Conservation (phyloP, 208 protist genomes). For the Leishmania braziliensis region DNA sequence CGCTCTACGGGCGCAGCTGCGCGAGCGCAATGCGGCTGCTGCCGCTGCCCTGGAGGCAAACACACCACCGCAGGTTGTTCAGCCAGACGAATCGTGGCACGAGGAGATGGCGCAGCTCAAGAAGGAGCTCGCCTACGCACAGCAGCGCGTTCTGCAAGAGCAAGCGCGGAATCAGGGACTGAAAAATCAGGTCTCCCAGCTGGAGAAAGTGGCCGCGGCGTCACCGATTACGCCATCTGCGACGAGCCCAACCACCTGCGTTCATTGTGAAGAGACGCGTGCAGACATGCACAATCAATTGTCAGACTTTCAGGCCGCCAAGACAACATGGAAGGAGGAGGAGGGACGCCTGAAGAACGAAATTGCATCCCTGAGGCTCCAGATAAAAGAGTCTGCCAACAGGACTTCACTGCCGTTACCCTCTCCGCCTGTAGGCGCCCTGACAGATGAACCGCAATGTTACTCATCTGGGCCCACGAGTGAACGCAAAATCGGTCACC, state of each 20-base stretch:
- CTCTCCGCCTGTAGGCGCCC: background rate
- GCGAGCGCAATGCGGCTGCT: constrained; percentile 12
- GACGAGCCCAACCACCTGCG: background rate
- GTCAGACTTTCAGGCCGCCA: constrained; percentile 12
- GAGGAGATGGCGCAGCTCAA: constrained; percentile 45
- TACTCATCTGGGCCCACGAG: constrained; percentile 6
- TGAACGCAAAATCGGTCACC: constrained; percentile 37
- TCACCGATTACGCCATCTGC: constrained; percentile 10
- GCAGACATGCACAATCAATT: constrained; percentile 26
- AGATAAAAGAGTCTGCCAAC: constrained; percentile 7
- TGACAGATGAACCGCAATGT: background rate
- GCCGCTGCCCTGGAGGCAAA: background rate
- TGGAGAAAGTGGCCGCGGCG: constrained; percentile 30
- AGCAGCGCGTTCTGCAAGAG: constrained; percentile 37
- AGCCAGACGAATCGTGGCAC: constrained; percentile 23
- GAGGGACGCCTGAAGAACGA: constrained; percentile 27
- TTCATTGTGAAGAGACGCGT: constrained; percentile 2
- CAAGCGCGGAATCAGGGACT: constrained; percentile 31
- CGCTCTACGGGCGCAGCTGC: constrained; percentile 33
- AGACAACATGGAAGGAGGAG: constrained; percentile 25
- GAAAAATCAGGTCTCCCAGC: constrained; percentile 26
- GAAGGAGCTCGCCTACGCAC: constrained; percentile 42
- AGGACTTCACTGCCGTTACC: background rate
- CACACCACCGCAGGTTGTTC: background rate
- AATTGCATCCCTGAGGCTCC: constrained; percentile 16